phyloP scores from a whole-genome alignment of 2,329 filamentous ascomycete species.

The Cladorrhinum sp. region DNA sequence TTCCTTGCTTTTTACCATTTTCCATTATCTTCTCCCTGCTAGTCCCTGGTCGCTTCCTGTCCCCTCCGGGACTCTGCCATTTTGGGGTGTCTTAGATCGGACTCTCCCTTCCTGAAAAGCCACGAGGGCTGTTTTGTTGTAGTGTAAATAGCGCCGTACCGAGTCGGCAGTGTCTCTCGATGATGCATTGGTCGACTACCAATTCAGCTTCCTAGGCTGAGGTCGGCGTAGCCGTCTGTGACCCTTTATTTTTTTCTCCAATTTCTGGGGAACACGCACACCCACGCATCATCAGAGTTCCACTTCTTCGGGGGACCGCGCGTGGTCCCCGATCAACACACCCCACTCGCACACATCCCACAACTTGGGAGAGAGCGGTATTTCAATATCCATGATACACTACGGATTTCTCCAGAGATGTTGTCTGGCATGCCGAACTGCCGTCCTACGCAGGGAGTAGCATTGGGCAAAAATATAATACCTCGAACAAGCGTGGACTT shows the following conservation, averaged over 20 bases:
- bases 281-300: background rate
- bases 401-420: background rate
- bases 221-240: background rate
- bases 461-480: background rate
- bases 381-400: background rate
- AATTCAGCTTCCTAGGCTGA: background rate
- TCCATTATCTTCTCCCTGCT: background rate
- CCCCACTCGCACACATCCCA: background rate
- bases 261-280: background rate
- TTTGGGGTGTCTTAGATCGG: background rate
- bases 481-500: background rate
- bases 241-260: too few species aligned
- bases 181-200: background rate
- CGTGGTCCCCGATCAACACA: constrained; percentile 4
- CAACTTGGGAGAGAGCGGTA: background rate
- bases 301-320: background rate
- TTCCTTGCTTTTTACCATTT: background rate
- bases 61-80: background rate
- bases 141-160: background rate
- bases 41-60: background rate
- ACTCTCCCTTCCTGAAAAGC: background rate
- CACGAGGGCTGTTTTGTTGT: background rate
- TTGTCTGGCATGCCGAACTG: background rate
- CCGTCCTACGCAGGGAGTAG: background rate
- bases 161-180: background rate